Evolutionary conservation across 176 grass and related monocot genomes (phyloP), one percentile per base, ranked within the genome.

Genomic region (Olyra latifolia): DNA sequence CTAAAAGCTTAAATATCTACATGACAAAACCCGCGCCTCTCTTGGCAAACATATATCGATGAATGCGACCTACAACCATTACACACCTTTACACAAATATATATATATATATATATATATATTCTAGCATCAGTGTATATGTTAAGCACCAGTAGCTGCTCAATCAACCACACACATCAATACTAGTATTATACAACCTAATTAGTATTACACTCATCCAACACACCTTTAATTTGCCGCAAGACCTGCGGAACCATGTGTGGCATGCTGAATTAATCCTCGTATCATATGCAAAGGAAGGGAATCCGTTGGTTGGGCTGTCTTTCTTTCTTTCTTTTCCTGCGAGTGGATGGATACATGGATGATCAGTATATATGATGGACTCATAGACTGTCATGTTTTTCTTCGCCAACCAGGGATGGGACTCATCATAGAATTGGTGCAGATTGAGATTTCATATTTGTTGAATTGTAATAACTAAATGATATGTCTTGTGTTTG

Each of bases 241-340:
- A 55, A 71, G 25, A 57, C 48, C 72, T 46, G 19, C 66, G 32
- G 35, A 55, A 44, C 55, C 22, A 40, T 49, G 66, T 15, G 27
- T 16, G 46, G 41, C n/a, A 24, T 59, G 62, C 71, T 61, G 62
- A 81, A 17, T 13, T 1, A 4, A 1, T 2, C 4, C 1, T 35
- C 32, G 4, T 35, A 35, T 35, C 35, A 67, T 75, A 53, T 6
- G 47, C 20, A 66, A 55, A 74, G 15, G 27, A 60, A 53, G 75
- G 86, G 81, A 84, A 89, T 84, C 81, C 87, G 87, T 80, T 74
- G 62, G 87, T 84, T 89, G 76, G 81, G 52, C 75, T 84, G 87
- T 88, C 81, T 14, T 53, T 54, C 27, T 74, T 23, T 17, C 19
- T 8, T 62, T 76, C 56, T 46, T 76, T 7, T 24, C 52, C 1